Evolutionary conservation across 169 alveolate species (phyloP).

Genomic region (Neospora caninum): DNA sequence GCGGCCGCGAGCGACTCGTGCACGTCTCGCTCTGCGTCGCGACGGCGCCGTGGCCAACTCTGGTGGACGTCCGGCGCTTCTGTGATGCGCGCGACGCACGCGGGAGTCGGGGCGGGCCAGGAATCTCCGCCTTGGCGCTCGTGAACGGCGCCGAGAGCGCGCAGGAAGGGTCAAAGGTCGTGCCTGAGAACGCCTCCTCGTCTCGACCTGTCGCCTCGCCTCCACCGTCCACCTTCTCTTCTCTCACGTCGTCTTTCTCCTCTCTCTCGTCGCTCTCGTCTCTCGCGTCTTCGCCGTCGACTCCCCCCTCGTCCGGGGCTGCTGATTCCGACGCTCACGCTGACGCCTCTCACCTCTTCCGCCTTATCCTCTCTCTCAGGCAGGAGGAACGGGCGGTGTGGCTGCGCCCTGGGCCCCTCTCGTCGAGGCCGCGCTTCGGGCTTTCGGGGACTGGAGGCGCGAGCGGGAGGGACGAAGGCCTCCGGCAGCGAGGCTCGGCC

Average conservation of each 20-base stretch:
- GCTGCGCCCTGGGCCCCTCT: not conserved
- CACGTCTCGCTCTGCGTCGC: not conserved
- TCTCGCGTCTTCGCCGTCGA: not conserved
- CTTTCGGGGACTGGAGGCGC: not conserved
- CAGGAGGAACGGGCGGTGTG: not conserved
- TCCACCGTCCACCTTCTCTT: slow-evolving; percentile 8
- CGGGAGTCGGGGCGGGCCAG: too few relatives aligned
- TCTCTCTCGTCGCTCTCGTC: not conserved
- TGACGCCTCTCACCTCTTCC: not conserved
- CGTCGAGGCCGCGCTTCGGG: not conserved
- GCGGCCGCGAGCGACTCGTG: not conserved
- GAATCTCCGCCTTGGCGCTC: not conserved
- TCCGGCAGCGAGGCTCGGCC: not conserved
- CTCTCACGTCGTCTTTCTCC: not conserved
- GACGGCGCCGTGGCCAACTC: not conserved
- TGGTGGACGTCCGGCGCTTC: too few relatives aligned
- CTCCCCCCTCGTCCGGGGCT: not conserved
- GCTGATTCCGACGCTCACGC: not conserved
- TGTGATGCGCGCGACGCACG: too few relatives aligned
- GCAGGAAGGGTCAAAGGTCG: not conserved
- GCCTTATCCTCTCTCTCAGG: not conserved
- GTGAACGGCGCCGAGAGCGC: not conserved
- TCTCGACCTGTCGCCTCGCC: not conserved
- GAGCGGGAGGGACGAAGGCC: not conserved
- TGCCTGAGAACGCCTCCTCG: not conserved